A percentile compares a stretch with the other conserved stretches of the same genome.
These are phyloP conservation scores for Chaetothyriales sp. DNA, from an alignment of 2,329 filamentous ascomycete species.

Conservation along the genomic window DNA sequence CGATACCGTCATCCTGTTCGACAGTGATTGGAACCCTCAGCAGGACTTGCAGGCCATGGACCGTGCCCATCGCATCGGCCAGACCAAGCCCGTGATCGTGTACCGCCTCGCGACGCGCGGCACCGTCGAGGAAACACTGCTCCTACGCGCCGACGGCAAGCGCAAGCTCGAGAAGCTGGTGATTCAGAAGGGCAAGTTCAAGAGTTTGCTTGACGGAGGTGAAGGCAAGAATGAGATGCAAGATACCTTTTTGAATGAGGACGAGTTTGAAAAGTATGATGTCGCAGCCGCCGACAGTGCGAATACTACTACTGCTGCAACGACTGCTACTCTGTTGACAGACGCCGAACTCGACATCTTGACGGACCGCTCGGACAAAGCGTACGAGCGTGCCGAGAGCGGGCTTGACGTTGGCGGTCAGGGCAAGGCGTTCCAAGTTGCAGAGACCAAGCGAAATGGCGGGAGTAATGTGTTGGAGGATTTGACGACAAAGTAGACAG, in stretches of 20 bases:
- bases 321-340: constrained; percentile 45
- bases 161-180: constrained; percentile 84
- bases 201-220: constrained; percentile 49
- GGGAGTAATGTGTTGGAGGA: constrained; percentile 19
- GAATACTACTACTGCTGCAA: constrained; percentile 13
- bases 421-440: constrained; percentile 51
- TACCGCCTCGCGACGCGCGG: constrained; percentile 87
- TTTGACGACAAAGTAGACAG: constrained; percentile 9
- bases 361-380: constrained; percentile 58
- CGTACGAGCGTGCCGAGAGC: constrained; percentile 60
- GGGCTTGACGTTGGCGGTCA: constrained; percentile 57
- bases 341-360: constrained; percentile 64
- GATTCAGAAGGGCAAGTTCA: constrained; percentile 84
- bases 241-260: constrained; percentile 18
- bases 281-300: constrained; percentile 23
- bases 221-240: constrained; percentile 17
- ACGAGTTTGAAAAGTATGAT: constrained; percentile 54
- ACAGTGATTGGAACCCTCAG: constrained; percentile 88
- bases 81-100: constrained; percentile 80
- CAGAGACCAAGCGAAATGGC: constrained; percentile 57
- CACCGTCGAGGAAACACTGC: constrained; percentile 77
- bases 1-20: constrained; percentile 85
- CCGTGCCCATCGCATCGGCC: constrained; percentile 85
- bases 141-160: constrained; percentile 82
- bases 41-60: constrained; percentile 95